Conservation (phyloP, 495 filamentous ascomycete species). For the Aspergillus nanangensis region DNA sequence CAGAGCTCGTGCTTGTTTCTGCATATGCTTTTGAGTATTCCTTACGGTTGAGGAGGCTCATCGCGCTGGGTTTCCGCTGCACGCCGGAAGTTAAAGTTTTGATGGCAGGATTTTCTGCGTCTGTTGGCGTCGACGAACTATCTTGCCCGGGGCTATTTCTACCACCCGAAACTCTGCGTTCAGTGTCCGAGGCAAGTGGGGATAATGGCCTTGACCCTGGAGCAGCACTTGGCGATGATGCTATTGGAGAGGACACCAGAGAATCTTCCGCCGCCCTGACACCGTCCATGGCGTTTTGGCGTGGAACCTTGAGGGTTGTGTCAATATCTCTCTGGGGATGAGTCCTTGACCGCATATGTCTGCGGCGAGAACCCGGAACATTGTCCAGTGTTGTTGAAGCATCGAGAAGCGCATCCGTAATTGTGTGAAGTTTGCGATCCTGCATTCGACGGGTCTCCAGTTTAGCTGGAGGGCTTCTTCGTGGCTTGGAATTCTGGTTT, state of each 20-base stretch:
- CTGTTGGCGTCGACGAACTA: slow-evolving; percentile 33
- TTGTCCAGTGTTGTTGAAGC: slow-evolving; percentile 86
- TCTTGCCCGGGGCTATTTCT: slow-evolving; percentile 29
- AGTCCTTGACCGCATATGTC: slow-evolving; percentile 42
- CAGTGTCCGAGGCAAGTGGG: slow-evolving; percentile 32
- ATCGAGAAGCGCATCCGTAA: slow-evolving; percentile 86
- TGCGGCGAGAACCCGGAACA: slow-evolving; percentile 51
- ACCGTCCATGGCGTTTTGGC: slow-evolving; percentile 18
- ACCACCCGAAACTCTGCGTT: slow-evolving; percentile 16
- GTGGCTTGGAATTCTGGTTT: slow-evolving; percentile 40
- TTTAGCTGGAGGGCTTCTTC: slow-evolving; percentile 20
- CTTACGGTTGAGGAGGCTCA: slow-evolving; percentile 73
- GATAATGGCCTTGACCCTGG: slow-evolving; percentile 37
- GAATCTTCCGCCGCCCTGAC: slow-evolving; percentile 24
- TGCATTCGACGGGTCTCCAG: slow-evolving; percentile 19
- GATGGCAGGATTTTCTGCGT: slow-evolving; percentile 27
- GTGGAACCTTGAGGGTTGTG: slow-evolving; percentile 8
- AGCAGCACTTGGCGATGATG: slow-evolving; percentile 36
- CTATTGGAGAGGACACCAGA: slow-evolving; percentile 27
- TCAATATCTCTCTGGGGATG: slow-evolving; percentile 45
- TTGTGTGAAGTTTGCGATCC: slow-evolving; percentile 60
- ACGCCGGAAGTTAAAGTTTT: slow-evolving; percentile 28
- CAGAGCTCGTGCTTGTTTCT: slow-evolving; percentile 78
- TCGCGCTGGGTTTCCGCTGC: slow-evolving; percentile 70
- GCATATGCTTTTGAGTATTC: slow-evolving; percentile 75